Evolutionary conservation across 2,329 filamentous ascomycete species (phyloP).

Genomic region (Emericellopsis cladophorae): DNA sequence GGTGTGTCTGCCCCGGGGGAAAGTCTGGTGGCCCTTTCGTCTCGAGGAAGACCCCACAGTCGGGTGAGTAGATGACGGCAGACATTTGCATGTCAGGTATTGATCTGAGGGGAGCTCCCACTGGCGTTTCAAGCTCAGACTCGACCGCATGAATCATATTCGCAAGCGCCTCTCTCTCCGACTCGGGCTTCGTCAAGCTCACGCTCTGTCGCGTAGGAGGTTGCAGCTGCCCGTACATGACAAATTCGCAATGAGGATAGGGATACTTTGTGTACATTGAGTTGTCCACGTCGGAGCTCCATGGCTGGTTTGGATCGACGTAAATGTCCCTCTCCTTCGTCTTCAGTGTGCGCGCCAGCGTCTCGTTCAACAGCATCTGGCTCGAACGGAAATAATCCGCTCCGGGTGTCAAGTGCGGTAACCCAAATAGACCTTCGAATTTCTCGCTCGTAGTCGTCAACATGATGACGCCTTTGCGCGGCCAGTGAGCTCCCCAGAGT

Average conservation of each 20-base stretch:
- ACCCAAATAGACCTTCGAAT: slow-evolving; percentile 78
- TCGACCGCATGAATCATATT: slow-evolving; percentile 42
- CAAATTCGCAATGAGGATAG: slow-evolving; percentile 71
- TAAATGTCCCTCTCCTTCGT: slow-evolving; percentile 44
- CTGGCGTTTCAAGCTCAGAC: slow-evolving; percentile 47
- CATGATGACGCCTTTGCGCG: slow-evolving; percentile 64
- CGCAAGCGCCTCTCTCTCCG: slow-evolving; percentile 17
- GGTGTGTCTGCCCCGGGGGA: slow-evolving; percentile 34
- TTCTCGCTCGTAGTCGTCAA: slow-evolving; percentile 88
- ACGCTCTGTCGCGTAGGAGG: slow-evolving; percentile 30
- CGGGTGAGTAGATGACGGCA: slow-evolving; percentile 52
- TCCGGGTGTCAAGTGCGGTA: slow-evolving; percentile 67
- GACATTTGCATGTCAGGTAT: slow-evolving; percentile 49
- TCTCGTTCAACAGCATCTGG: slow-evolving; percentile 57
- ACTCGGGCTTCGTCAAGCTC: slow-evolving; percentile 15
- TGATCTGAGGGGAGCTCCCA: slow-evolving; percentile 41
- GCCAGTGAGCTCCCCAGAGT: slow-evolving; percentile 77
- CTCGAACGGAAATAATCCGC: slow-evolving; percentile 43
- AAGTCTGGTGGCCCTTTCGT: slow-evolving; percentile 49
- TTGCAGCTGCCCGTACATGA: slow-evolving; percentile 74
- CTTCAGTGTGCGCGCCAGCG: slow-evolving; percentile 54
- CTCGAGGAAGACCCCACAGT: slow-evolving; percentile 55
- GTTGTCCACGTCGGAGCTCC: slow-evolving; percentile 58
- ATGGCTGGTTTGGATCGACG: slow-evolving; percentile 54
- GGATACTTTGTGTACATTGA: slow-evolving; percentile 45